These are phyloP conservation scores for Rhizopogon rudus DNA, from an alignment of 768 basidiomycete genomes.

Conservation along the genomic window DNA sequence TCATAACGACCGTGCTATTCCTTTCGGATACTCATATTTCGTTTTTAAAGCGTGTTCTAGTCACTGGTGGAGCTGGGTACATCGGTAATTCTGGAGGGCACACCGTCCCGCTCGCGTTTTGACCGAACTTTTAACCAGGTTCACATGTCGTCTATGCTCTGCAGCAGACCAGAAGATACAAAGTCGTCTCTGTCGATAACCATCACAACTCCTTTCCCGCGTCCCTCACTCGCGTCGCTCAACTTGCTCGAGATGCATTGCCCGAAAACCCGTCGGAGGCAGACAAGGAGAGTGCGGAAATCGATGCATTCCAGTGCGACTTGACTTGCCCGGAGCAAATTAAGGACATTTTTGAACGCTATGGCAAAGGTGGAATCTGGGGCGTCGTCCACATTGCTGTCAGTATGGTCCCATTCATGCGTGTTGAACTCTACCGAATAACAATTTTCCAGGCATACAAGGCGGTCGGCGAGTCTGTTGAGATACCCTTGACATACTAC, in stretches of 20 bases:
- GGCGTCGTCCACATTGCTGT: constrained; percentile 96
- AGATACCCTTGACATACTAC: constrained; percentile 92
- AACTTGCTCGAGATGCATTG: constrained; percentile 74
- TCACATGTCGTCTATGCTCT: constrained; percentile 90
- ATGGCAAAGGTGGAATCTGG: constrained; percentile 90
- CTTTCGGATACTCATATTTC: constrained; percentile 7
- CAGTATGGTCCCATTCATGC: constrained; percentile 25
- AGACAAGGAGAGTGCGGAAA: constrained; percentile 67
- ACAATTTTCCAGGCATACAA: constrained; percentile 72
- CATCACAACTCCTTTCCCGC: constrained; percentile 84
- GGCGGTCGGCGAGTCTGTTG: constrained; percentile 94
- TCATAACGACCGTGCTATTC: not conserved
- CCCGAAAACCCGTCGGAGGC: constrained; percentile 57
- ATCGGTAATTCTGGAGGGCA: constrained; percentile 52
- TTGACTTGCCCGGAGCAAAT: constrained; percentile 70
- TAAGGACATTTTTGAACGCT: constrained; percentile 73
- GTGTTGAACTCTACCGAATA: not conserved
- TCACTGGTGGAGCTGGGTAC: constrained; percentile 85
- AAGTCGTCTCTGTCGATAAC: constrained; percentile 94
- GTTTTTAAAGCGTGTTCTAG: constrained; percentile 50
- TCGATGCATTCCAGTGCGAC: constrained; percentile 70
- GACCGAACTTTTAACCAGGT: constrained; percentile 41
- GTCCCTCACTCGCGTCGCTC: constrained; percentile 69
- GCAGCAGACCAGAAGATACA: constrained; percentile 83
- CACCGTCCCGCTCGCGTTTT: constrained; percentile 4